Conservation (phyloP, 176 grass and related monocot species). For the Oryza brachyantha region DNA sequence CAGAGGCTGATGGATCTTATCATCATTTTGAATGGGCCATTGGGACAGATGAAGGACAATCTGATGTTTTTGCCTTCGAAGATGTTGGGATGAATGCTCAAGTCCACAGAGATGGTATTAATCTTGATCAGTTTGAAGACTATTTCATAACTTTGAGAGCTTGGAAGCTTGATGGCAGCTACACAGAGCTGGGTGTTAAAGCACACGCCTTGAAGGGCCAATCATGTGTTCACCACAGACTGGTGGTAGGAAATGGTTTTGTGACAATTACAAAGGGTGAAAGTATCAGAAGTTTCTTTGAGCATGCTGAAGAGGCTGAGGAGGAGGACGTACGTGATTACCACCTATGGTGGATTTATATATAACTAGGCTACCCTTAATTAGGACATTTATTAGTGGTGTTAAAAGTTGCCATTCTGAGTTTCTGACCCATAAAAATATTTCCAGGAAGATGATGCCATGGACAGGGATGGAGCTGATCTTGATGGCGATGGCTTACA, state of each 20-base stretch:
- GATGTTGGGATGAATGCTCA: constrained; percentile 73
- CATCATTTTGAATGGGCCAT: constrained; percentile 94
- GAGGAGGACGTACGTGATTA: constrained; percentile 86
- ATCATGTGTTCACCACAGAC: constrained; percentile 78
- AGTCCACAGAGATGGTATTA: constrained; percentile 61
- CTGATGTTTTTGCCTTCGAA: constrained; percentile 76
- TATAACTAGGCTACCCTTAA: constrained; percentile 44
- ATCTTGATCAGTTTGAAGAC: constrained; percentile 60
- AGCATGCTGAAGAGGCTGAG: constrained; percentile 95
- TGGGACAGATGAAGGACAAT: constrained; percentile 83
- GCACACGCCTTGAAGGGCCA: constrained; percentile 94
- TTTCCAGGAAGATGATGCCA: constrained; percentile 85
- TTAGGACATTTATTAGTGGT: constrained; percentile 23
- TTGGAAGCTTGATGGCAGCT: constrained; percentile 67
- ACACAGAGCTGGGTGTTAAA: constrained; percentile 71
- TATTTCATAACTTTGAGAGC: constrained; percentile 75
- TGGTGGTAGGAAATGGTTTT: constrained; percentile 79
- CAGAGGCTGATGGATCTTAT: constrained; percentile 60
- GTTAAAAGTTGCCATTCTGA: constrained; percentile 31
- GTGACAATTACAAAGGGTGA: constrained; percentile 84
- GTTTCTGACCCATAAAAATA: constrained; percentile 8
- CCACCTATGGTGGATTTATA: constrained; percentile 28
- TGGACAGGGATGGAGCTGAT: constrained; percentile 92
- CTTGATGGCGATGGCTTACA: constrained; percentile 65
- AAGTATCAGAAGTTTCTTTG: constrained; percentile 83